Evolutionary conservation across 192 early-diverging fungal genomes (phyloP), one percentile per base, ranked within the genome.

Genomic region (Backusella westeae): DNA sequence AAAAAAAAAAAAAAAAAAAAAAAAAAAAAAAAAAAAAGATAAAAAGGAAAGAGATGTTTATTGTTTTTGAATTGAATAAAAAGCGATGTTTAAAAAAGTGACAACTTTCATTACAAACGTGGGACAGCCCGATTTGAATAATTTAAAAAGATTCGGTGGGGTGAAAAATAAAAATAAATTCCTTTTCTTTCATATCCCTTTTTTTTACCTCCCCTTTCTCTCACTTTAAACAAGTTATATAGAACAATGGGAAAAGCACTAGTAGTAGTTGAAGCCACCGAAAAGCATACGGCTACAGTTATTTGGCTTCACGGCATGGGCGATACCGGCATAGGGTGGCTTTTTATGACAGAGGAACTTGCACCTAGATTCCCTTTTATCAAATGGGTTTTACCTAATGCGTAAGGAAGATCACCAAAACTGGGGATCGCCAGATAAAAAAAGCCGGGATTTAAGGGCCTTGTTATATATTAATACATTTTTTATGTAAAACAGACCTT

Each of bases 321-420:
- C 34, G 90, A 91, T 76, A 81, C 80, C 52, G 90, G 90, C 15
- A 69, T 77, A 19, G 89, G 90, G 8, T 90, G 92, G 91, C 52
- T 73, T 26, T 83, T 80, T 15, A 77, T 91, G 52, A 84, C 85
- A 1, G 67, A 77, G 32, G 85, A 91, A 84, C 85, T 96, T 19
- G 32, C 77, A 5, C 63, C 63, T 5, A 46, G 70, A 12, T 79
- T 96, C 26, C 94, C 93, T 12, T 91, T 96, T 79, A 90, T 95
- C 78, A 99, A 98, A 87, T 97, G 91, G 76, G 82, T 98, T 42
- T 86, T 96, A 32, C 97, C 97, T 1, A 90, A 96, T 81, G 96
- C 96, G 78, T 88, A 75, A 86, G 83, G 39, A 26, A 36, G 1
- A n/a, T n/a, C 17, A 35, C 26, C 42, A 44, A 44, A 44, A 49